phyloP scores from a whole-genome alignment of 371 early-diverging fungal species.

The Circinella minor region DNA sequence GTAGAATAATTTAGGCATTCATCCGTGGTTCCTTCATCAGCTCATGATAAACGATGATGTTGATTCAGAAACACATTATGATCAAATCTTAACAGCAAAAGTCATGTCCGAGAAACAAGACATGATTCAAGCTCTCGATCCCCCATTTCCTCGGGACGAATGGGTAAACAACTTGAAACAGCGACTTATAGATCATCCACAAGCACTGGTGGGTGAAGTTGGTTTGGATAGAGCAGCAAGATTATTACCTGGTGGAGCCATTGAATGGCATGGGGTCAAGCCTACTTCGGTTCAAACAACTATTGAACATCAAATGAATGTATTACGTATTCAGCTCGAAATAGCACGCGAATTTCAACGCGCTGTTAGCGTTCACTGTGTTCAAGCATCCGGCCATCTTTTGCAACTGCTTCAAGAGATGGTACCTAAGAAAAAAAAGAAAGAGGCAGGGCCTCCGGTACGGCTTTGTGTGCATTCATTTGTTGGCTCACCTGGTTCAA shows the following conservation, averaged over 20 bases:
- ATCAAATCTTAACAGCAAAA: constrained; percentile 24
- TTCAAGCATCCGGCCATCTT: constrained; percentile 77
- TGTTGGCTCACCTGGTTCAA: constrained; percentile 77
- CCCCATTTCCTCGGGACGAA: constrained; percentile 28
- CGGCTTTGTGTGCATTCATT: constrained; percentile 87
- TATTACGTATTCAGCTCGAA: constrained; percentile 72
- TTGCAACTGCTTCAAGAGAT: constrained; percentile 51
- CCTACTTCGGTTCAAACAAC: constrained; percentile 53
- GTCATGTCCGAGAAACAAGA: constrained; percentile 28
- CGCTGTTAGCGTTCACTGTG: constrained; percentile 84
- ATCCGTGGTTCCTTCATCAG: constrained; percentile 52
- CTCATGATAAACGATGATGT: constrained; percentile 23
- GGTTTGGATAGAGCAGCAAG: constrained; percentile 82
- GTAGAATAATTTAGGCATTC: constrained; percentile 30
- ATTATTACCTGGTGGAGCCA: constrained; percentile 53
- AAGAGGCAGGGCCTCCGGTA: constrained; percentile 13
- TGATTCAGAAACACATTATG: constrained; percentile 29
- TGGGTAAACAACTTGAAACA: constrained; percentile 41
- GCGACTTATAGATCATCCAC: constrained; percentile 42
- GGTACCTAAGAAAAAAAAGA: constrained; percentile 11
- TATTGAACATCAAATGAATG: constrained; percentile 67
- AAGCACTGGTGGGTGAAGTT: constrained; percentile 81
- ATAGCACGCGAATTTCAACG: constrained; percentile 73
- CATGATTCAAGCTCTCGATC: constrained; percentile 26
- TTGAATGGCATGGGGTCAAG: constrained; percentile 52